Conservation (phyloP, 805 yeast species). For the Sungouiozyma intestinalis region DNA sequence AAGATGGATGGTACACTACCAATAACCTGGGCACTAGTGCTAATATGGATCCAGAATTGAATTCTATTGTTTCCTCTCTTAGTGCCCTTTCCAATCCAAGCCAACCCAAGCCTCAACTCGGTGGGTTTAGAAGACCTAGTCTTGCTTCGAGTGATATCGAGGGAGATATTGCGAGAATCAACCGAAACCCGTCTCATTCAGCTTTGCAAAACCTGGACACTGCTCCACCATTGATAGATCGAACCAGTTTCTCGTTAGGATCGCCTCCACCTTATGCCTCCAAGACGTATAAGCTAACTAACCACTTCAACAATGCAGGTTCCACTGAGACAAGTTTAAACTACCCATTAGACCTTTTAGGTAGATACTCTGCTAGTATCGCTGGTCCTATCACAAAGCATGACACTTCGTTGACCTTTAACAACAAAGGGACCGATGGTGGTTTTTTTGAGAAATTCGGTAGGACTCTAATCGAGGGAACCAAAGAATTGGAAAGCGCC, state of each 20-base stretch:
- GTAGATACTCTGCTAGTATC: constrained; percentile 20
- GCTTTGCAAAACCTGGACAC: constrained; percentile 1
- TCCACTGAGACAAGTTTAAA: neutral
- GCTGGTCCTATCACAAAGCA: constrained; percentile 11
- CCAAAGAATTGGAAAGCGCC: constrained; percentile 23
- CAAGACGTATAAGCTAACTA: constrained; percentile 1
- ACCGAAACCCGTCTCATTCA: constrained; percentile 1
- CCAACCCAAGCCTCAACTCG: constrained; percentile 12
- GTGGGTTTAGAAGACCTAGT: constrained; percentile 26
- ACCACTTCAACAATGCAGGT: neutral
- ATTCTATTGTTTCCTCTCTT: constrained; percentile 29
- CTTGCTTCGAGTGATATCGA: constrained; percentile 17
- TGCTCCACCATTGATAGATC: constrained; percentile 16
- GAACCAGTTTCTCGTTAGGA: constrained; percentile 26
- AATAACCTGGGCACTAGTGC: constrained; percentile 1
- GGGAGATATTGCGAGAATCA: constrained; percentile 13
- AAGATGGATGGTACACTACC: neutral
- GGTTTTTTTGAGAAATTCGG: constrained; percentile 29
- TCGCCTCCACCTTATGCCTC: constrained; percentile 20
- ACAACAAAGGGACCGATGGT: constrained; percentile 5
- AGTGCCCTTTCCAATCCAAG: constrained; percentile 25
- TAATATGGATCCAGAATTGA: constrained; percentile 25
- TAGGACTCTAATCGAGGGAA: constrained; percentile 27
- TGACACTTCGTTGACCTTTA: constrained; percentile 1
- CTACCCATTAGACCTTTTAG: constrained; percentile 13